Conservation (phyloP, 208 protist genomes). For the Leishmania tarentolae region DNA sequence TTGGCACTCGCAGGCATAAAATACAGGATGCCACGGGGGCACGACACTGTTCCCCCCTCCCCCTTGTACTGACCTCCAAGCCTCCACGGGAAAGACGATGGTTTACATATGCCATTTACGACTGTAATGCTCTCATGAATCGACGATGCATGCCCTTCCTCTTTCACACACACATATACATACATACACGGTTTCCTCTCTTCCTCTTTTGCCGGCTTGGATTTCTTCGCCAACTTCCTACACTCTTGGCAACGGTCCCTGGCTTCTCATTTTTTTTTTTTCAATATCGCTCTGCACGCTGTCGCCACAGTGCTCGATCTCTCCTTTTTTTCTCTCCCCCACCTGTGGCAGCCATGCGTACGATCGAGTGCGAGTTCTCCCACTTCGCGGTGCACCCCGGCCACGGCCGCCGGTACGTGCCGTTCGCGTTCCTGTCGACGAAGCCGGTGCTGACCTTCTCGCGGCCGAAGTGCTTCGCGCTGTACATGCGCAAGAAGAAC, state of each 20-base stretch:
- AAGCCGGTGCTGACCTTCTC: conserved; percentile 94
- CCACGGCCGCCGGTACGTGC: conserved; percentile 94
- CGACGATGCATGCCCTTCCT: conserved; percentile 92
- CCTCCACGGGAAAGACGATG: neutral
- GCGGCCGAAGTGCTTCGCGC: conserved; percentile 87
- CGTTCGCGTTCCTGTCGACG: conserved; percentile 93
- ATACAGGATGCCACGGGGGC: too few relatives aligned
- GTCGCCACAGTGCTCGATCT: neutral
- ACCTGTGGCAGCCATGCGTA: conserved; percentile 21
- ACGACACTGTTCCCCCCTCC: too few relatives aligned
- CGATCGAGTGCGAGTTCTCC: conserved; percentile 93
- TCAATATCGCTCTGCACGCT: neutral
- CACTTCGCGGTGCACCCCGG: conserved; percentile 94
- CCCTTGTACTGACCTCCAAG: neutral
- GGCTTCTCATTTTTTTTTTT: neutral
- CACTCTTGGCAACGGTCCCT: neutral
- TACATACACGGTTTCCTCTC: conserved; percentile 75
- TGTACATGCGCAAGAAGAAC: conserved; percentile 96
- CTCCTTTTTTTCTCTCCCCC: conserved; percentile 10
- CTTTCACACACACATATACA: conserved; percentile 80
- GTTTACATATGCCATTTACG: too few relatives aligned
- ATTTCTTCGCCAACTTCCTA: neutral
- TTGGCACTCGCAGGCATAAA: neutral
- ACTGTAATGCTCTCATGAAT: conserved; percentile 11
- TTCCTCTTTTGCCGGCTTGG: neutral